A percentile compares a stretch with the other conserved stretches of the same genome.
phyloP scores from a whole-genome alignment of 495 filamentous ascomycete genomes.

The Saxophila tyrrhenica region DNA sequence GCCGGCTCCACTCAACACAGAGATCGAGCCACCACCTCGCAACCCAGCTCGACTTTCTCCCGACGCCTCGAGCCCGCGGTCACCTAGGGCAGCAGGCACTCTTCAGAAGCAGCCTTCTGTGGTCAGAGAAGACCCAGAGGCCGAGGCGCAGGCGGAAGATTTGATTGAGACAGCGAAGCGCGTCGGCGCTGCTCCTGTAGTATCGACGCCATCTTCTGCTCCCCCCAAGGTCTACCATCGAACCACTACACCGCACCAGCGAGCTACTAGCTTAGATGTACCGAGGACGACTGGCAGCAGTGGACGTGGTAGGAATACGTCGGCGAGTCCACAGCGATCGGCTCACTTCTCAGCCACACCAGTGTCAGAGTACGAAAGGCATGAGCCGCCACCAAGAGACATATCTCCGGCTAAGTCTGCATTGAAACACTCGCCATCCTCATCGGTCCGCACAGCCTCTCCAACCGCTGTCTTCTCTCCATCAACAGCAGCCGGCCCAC shows the following conservation, averaged over 20 bases:
- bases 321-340: conserved; percentile 49
- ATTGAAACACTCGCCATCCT: conserved; percentile 52
- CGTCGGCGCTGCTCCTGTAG: background rate
- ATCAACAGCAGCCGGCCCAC: conserved; percentile 24
- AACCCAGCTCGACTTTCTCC: conserved; percentile 13
- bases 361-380: conserved; percentile 43
- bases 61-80: conserved; percentile 3
- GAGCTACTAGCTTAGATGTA: conserved; percentile 13
- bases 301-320: conserved; percentile 8
- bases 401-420: conserved; percentile 81
- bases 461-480: conserved; percentile 21
- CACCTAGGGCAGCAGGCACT: background rate
- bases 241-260: conserved; percentile 2
- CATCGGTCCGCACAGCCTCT: conserved; percentile 20
- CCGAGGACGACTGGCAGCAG: background rate
- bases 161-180: background rate
- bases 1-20: conserved; percentile 35
- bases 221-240: conserved; percentile 10
- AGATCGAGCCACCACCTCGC: conserved; percentile 26
- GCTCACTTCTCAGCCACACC: conserved; percentile 60
- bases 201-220: background rate
- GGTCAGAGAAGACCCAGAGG: conserved; percentile 50
- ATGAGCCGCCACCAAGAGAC: conserved; percentile 69
- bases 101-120: conserved; percentile 46
- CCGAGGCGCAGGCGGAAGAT: conserved; percentile 28